These are phyloP conservation scores for Diospyros kaki DNA, from an alignment of 148 eudicot genomes.

Conservation along the genomic window DNA sequence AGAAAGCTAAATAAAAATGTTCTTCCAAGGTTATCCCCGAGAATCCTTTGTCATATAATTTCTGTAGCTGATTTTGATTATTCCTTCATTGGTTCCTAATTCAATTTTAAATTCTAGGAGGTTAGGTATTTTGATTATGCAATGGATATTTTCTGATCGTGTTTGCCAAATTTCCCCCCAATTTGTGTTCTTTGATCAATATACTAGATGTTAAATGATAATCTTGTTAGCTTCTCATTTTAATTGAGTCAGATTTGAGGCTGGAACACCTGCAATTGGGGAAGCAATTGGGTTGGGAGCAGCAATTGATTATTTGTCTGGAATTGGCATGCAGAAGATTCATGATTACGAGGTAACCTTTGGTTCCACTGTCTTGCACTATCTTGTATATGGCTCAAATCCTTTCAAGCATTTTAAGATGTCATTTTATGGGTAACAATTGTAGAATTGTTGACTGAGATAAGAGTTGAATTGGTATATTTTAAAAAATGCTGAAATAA, in stretches of 20 bases:
- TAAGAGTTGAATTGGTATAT: background rate
- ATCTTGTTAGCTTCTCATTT: background rate
- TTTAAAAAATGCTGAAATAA: background rate
- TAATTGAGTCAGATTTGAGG: conserved; percentile 71
- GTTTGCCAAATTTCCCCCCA: background rate
- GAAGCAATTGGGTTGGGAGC: conserved; percentile 97
- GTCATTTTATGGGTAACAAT: background rate
- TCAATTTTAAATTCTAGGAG: background rate
- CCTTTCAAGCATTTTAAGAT: conserved; percentile 5
- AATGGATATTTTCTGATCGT: background rate
- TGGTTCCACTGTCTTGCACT: background rate
- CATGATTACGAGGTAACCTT: conserved; percentile 81
- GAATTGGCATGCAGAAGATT: conserved; percentile 92
- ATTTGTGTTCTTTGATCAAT: background rate
- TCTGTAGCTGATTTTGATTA: background rate
- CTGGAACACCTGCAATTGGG: conserved; percentile 98
- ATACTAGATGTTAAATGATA: background rate
- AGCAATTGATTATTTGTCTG: conserved; percentile 89
- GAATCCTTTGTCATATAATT: background rate
- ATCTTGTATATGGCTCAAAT: background rate
- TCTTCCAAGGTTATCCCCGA: no score
- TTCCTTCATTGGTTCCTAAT: no score
- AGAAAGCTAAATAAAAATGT: no score
- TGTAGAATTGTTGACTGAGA: background rate
- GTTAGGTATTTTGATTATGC: background rate